These are phyloP conservation scores for Fusarium ramigenum DNA, from an alignment of 2,329 filamentous ascomycete species.

Conservation along the genomic window DNA sequence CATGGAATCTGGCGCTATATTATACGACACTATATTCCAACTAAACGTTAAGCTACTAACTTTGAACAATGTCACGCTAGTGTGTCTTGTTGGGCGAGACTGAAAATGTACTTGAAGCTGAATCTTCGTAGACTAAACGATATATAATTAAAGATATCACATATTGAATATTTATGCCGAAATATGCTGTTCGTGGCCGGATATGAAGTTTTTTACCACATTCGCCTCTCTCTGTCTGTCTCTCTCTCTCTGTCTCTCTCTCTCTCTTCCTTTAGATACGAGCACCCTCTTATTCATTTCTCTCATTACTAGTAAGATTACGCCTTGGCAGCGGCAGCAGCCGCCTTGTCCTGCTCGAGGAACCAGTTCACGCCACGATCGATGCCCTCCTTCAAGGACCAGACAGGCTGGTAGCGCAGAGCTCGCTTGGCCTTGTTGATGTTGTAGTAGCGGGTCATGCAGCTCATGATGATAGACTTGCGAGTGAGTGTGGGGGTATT, in stretches of 20 bases:
- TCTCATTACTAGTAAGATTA: slow-evolving; percentile 14
- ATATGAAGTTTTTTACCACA: slow-evolving; percentile 5
- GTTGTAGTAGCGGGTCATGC: slow-evolving; percentile 81
- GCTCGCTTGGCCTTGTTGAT: slow-evolving; percentile 78
- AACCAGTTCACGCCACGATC: slow-evolving; percentile 64
- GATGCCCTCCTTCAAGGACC: slow-evolving; percentile 72
- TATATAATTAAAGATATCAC: slow-evolving; percentile 17
- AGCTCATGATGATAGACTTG: slow-evolving; percentile 71
- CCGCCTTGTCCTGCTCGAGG: slow-evolving; percentile 58
- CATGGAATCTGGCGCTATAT: neutral
- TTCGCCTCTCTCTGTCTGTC: neutral
- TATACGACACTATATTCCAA: neutral
- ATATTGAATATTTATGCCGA: slow-evolving; percentile 13
- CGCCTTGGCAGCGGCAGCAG: slow-evolving; percentile 34
- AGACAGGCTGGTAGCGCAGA: slow-evolving; percentile 75
- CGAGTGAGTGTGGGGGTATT: slow-evolving; percentile 67
- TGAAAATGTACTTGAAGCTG: neutral
- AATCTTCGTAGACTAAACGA: neutral
- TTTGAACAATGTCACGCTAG: neutral
- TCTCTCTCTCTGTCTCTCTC: too few relatives aligned
- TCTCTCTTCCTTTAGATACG: neutral
- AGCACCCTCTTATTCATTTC: neutral
- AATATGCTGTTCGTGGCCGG: slow-evolving; percentile 6
- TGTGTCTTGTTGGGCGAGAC: neutral
- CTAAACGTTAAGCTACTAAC: neutral